phyloP scores from a whole-genome alignment of 2,329 filamentous ascomycete genomes.

The Teratosphaeriaceae sp. region DNA sequence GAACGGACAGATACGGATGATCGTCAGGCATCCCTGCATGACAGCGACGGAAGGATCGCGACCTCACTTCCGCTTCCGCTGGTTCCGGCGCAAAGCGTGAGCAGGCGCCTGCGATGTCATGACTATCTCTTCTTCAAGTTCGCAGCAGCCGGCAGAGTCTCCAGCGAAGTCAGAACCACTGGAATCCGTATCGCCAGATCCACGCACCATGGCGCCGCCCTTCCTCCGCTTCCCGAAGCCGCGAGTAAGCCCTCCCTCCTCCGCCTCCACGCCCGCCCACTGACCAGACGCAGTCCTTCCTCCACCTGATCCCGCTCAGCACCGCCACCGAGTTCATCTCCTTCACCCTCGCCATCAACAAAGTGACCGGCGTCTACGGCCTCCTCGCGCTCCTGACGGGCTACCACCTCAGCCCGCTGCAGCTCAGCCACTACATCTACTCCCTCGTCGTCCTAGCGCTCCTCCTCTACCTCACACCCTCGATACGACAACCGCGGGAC shows the following conservation, averaged over 20 bases:
- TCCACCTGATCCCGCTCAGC: conserved; percentile 78
- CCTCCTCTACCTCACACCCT: conserved; percentile 64
- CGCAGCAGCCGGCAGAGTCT: not conserved
- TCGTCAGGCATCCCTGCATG: too few species aligned
- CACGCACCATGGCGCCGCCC: conserved; percentile 6
- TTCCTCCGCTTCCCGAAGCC: conserved; percentile 14
- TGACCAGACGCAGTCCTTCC: conserved; percentile 52
- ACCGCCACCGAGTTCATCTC: conserved; percentile 82
- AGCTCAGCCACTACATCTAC: conserved; percentile 89
- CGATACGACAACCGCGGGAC: conserved; percentile 53
- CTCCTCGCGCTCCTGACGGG: conserved; percentile 84
- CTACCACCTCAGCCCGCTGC: conserved; percentile 71
- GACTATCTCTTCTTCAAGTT: too few species aligned
- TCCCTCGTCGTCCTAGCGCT: conserved; percentile 64
- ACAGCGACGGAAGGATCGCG: too few species aligned
- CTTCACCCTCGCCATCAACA: conserved; percentile 80
- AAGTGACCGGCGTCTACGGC: conserved; percentile 84
- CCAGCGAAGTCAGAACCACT: too few species aligned
- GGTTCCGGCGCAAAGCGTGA: not conserved
- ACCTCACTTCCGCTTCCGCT: not conserved
- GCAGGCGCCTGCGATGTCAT: too few species aligned
- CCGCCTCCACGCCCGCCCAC: not conserved
- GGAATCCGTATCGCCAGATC: too few species aligned
- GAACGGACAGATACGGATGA: too few species aligned
- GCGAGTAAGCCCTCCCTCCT: conserved; percentile 9